Base-by-base conservation (phyloP, 495 filamentous ascomycete species). In the Terfezia claveryi region DNA sequence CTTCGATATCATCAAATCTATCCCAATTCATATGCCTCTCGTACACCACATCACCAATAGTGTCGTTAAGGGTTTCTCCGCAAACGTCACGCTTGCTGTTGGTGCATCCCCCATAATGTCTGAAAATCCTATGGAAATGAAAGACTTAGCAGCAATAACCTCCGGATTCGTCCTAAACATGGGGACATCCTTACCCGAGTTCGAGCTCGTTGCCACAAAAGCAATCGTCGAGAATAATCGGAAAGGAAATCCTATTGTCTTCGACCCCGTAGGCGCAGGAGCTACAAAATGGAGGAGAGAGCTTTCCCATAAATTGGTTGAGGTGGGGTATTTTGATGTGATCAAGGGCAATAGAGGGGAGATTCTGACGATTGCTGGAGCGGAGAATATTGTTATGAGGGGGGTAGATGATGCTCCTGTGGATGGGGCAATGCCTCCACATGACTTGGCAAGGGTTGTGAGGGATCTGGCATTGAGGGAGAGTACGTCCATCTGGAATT, bases 281-380 rank as follows among this genome's bases (percentile, higher is more conserved):
- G 91, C 91, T 8, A 95, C 89, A 2, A 57, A 71, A 4, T 72
- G 85, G 11, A 77, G 91, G 27, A 78, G 81, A 32, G 71, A 73
- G 1, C 81, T 84, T 0, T 76, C 91, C 37, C 78, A 76, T 38
- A 73, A 73, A 10, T 75, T 98, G n/a, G 70, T 94, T 66, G 71
- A 74, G 1, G 74, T 69, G 8, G 86, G 85, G 36, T 83, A 84
- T 63, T 83, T 91, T 58, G 79, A 83, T 66, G 72, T 94, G 20
- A 86, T 98, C 67, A 98, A 95, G 68, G 91, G 91, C 27, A 98
- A 98, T 64, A 88, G 92, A 66, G 79, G 80, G 52, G 91, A 98
- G 67, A 89, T 98, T 55, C 69, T 72, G 36, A 79, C 81, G n/a
- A 76, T 87, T 0, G 75, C 74, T 54, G 61, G 68, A 8, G 54